Evolutionary conservation across 495 filamentous ascomycete species (phyloP), one percentile per base, ranked within the genome.

Genomic region (Oleoguttula mirabilis): DNA sequence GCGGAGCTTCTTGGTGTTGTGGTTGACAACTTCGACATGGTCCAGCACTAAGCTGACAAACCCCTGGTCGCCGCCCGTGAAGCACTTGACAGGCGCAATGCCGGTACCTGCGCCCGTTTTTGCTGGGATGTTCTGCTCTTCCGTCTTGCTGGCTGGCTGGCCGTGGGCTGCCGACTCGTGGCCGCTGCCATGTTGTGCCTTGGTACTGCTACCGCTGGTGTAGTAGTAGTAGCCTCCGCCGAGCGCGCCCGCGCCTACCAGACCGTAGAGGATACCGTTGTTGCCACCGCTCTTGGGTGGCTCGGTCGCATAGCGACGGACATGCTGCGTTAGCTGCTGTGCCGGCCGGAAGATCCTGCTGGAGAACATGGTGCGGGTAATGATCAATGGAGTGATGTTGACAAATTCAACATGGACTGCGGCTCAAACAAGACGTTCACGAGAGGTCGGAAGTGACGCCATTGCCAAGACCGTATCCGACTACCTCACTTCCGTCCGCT

Each of bases 1-100:
- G 52, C 82, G 77, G 55, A 94, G 66, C 33, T 67, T 71, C 78
- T 94, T 94, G 43, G 85, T 87, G 70, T 94, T 94, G 67, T 82
- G 77, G 66, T 80, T 93, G 63, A 94, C 60, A 11, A 60, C 55
- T 64, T 85, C 80, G 49, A 84, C 71, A n/a, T 76, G 72, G 32
- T 84, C 76, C 32, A 98, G 71, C 67, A 79, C 76, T 49, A 93
- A 73, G 47, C 75, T 72, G 31, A 94, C 61, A 63, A 82, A 93
- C 54, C 85, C 88, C 63, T 90, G 77, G 36, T 88, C 82, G 31
- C 87, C 84, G 43, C 88, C 92, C 14, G 69, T 80, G 61, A 98
- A 83, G 23, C 81, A 69, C 59, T 75, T 77, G 7, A 50, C 43
- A 10, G 25, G n/a, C n/a, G n/a, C n/a, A n/a, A n/a, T 24, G 31